These are phyloP conservation scores for Polyporus arcularius DNA, from an alignment of 768 basidiomycete genomes.

Conservation along the genomic window DNA sequence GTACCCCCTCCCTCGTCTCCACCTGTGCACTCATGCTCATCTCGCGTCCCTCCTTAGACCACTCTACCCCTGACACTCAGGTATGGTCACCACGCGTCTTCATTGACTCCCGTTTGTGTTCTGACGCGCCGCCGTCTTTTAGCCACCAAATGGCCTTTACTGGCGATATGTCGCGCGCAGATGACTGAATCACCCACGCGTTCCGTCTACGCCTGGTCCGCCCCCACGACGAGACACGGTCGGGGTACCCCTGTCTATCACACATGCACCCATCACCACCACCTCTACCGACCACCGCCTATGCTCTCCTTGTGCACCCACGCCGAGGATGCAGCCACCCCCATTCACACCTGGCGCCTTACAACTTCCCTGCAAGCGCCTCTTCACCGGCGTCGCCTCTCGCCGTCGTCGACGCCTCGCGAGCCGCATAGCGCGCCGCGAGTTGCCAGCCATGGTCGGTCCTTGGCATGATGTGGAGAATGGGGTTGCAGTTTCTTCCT, in stretches of 20 bases:
- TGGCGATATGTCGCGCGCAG: slow-evolving; percentile 52
- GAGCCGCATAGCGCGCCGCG: neutral
- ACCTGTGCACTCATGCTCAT: slow-evolving; percentile 6
- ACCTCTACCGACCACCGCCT: slow-evolving; percentile 8
- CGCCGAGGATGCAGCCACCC: slow-evolving; percentile 7
- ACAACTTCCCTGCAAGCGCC: slow-evolving; percentile 12
- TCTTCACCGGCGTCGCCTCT: neutral
- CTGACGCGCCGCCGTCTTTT: slow-evolving; percentile 6
- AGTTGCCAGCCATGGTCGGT: slow-evolving; percentile 12
- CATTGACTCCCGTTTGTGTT: neutral
- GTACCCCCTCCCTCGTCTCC: slow-evolving; percentile 29
- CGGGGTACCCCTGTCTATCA: neutral
- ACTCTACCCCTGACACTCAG: slow-evolving; percentile 55
- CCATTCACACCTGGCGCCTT: neutral
- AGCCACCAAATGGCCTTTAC: slow-evolving; percentile 46
- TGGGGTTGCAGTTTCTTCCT: neutral
- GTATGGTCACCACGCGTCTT: slow-evolving; percentile 23
- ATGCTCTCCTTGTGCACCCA: slow-evolving; percentile 10
- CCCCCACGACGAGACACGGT: slow-evolving; percentile 2
- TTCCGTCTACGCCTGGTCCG: neutral
- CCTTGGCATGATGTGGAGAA: slow-evolving; percentile 10
- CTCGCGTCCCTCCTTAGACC: slow-evolving; percentile 42
- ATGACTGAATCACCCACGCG: slow-evolving; percentile 30
- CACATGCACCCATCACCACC: neutral
- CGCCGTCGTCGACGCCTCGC: slow-evolving; percentile 4